Percentiles rank a stretch among this genome's conserved stretches.
phyloP scores from a whole-genome alignment of 116 monocot species.

The Dioscorea cayenensis region DNA sequence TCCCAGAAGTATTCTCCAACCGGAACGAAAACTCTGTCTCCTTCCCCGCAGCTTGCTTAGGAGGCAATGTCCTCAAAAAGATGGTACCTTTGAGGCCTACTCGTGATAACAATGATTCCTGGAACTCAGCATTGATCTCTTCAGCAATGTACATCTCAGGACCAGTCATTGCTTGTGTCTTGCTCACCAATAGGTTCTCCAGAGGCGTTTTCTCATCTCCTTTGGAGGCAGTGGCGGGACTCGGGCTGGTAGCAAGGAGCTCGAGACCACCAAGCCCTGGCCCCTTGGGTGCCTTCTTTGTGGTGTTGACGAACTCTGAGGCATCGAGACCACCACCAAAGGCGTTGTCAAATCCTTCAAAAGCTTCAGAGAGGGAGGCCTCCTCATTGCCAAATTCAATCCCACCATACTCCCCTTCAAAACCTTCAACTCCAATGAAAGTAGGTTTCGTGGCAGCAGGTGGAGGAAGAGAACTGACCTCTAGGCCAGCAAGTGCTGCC shows the following conservation, averaged over 20 bases:
- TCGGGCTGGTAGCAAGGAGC: slow-evolving; percentile 49
- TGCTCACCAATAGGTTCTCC: slow-evolving; percentile 67
- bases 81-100: slow-evolving; percentile 78
- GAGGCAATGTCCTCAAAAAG: slow-evolving; percentile 68
- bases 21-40: slow-evolving; percentile 91
- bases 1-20: slow-evolving; percentile 55
- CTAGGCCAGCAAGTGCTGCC: slow-evolving; percentile 62
- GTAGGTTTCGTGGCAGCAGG: slow-evolving; percentile 85
- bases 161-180: slow-evolving; percentile 54
- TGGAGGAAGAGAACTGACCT: slow-evolving; percentile 68
- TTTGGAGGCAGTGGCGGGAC: slow-evolving; percentile 7
- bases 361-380: slow-evolving; percentile 60
- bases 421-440: slow-evolving; percentile 83
- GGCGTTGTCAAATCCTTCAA: slow-evolving; percentile 87
- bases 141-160: slow-evolving; percentile 87
- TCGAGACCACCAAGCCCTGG: slow-evolving; percentile 64
- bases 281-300: slow-evolving; percentile 45
- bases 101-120: slow-evolving; percentile 66
- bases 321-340: slow-evolving; percentile 97
- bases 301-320: slow-evolving; percentile 69
- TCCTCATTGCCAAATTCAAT: slow-evolving; percentile 79
- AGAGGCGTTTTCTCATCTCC: slow-evolving; percentile 42
- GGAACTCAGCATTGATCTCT: slow-evolving; percentile 92
- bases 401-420: slow-evolving; percentile 97
- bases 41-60: slow-evolving; percentile 54